Evolutionary conservation across 192 early-diverging fungal genomes (phyloP), one percentile per base, ranked within the genome.

Genomic region (Gigaspora rosea): DNA sequence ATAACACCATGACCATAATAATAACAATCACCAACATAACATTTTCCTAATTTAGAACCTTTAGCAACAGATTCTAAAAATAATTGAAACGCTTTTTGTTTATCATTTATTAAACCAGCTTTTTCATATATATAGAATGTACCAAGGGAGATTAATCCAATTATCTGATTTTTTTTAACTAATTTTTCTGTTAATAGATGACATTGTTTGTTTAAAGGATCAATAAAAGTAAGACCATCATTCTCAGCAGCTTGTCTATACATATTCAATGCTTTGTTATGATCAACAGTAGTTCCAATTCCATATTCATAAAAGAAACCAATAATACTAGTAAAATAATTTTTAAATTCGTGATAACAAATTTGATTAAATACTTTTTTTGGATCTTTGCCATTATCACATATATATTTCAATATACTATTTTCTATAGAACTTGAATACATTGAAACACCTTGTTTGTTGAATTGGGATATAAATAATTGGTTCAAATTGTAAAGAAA

Each of bases 21-120:
- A 71, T 88, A 90, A 59, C 88, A 90, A 66, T 88, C 89, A 0
- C 88, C 88, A 50, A 90, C 78, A 27, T 84, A 86, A 57, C 83
- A 87, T 35, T 85, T 81, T n/a, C 86, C 87, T 20, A 84, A 85
- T 7, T 85, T 85, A 68, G 87, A 84, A 10, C 85, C 85, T 58
- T 90, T 84, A 22, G 83, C 85, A 10, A 83, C 86, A 2, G 88
- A 86, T 47, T 82, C 52, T n/a, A 56, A 18, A 56, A 56, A 13
- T 56, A 56, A 18, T 56, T 56, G 52, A 56, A 56, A 56, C 12
- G 52, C 52, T 15, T 56, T 56, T n/a, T 56, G 8, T 11, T 56
- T n/a, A 56, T 56, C 52, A 18, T 56, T 5, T 5, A 18, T 15
- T 7, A 41, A 41, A 18, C 4, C 12, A 5, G 10, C 52, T 11